Conservation (phyloP, 2,329 filamentous ascomycete genomes). For the Trichoderma gracile region DNA sequence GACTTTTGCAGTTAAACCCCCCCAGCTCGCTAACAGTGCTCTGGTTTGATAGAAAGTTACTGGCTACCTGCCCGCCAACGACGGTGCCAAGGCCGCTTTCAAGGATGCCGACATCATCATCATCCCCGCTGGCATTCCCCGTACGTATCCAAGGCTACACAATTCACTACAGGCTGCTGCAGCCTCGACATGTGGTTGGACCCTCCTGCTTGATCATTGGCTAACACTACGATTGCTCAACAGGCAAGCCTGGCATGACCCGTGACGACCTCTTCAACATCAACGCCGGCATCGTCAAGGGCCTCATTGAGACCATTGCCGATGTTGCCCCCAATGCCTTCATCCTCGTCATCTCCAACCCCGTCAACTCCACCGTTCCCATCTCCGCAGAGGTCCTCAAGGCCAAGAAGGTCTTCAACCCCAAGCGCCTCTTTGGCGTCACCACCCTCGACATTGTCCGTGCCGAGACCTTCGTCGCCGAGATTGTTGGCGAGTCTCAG, state of each 20-base stretch:
- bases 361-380: slow-evolving; percentile 97
- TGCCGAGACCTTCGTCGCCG: slow-evolving; percentile 92
- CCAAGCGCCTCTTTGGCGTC: slow-evolving; percentile 95
- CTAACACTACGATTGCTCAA: slow-evolving; percentile 29
- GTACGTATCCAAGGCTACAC: slow-evolving; percentile 50
- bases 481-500: slow-evolving; percentile 78
- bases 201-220: slow-evolving; percentile 14
- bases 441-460: slow-evolving; percentile 98
- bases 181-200: not conserved
- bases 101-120: slow-evolving; percentile 94
- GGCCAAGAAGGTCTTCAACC: slow-evolving; percentile 87
- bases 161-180: not conserved
- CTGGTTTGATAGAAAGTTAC: slow-evolving; percentile 67
- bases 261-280: slow-evolving; percentile 99
- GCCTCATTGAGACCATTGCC: slow-evolving; percentile 83
- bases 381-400: slow-evolving; percentile 98
- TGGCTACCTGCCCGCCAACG: slow-evolving; percentile 83
- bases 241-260: slow-evolving; percentile 99
- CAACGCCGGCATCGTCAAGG: slow-evolving; percentile 97
- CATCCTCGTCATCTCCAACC: slow-evolving; percentile 97
- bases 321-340: slow-evolving; percentile 90
- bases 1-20: slow-evolving; percentile 6
- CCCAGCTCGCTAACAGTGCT: slow-evolving; percentile 6
- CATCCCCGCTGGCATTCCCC: slow-evolving; percentile 96
- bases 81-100: slow-evolving; percentile 83